These are phyloP conservation scores for Thelonectria rubi DNA, from an alignment of 2,329 filamentous ascomycete species.

Conservation along the genomic window DNA sequence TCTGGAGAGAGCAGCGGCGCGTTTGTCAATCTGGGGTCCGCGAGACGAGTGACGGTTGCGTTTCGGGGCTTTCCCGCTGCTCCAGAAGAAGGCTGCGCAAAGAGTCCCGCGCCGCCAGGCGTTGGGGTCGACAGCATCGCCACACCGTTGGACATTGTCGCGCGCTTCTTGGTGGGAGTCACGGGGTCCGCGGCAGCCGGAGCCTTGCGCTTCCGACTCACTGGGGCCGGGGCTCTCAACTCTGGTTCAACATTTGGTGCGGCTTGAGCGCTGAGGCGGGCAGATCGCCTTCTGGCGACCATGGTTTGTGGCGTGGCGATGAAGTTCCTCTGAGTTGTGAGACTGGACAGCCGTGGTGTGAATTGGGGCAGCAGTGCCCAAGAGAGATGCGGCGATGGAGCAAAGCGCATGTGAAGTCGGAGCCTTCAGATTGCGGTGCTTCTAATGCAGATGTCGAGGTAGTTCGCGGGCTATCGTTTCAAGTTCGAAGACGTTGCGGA, in stretches of 20 bases:
- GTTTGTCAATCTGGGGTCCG: constrained; percentile 72
- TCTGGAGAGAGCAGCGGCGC: constrained; percentile 76
- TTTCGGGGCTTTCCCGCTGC: constrained; percentile 51
- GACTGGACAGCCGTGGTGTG: constrained; percentile 12
- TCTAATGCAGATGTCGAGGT: not conserved
- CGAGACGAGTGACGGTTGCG: constrained; percentile 62
- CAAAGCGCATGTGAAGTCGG: constrained; percentile 27
- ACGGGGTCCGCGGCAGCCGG: constrained; percentile 38
- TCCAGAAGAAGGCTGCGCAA: constrained; percentile 44
- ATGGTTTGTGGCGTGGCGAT: constrained; percentile 33
- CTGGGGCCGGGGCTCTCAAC: constrained; percentile 34
- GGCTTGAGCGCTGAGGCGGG: constrained; percentile 50
- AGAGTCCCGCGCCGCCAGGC: constrained; percentile 54
- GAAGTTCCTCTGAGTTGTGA: constrained; percentile 20
- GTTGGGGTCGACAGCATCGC: constrained; percentile 57
- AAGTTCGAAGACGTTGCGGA: not conserved
- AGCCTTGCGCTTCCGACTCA: constrained; percentile 49
- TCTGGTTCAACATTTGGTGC: constrained; percentile 29
- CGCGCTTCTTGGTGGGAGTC: constrained; percentile 47
- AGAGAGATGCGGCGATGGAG: constrained; percentile 15
- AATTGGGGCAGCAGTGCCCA: constrained; percentile 19
- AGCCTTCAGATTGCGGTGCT: not conserved
- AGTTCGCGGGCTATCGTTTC: not conserved
- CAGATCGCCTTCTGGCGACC: constrained; percentile 50
- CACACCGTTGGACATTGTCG: constrained; percentile 27